Evolutionary conservation across 2,329 filamentous ascomycete genomes (phyloP), one percentile per base, ranked within the genome.

Genomic region (Fusarium zealandicum): DNA sequence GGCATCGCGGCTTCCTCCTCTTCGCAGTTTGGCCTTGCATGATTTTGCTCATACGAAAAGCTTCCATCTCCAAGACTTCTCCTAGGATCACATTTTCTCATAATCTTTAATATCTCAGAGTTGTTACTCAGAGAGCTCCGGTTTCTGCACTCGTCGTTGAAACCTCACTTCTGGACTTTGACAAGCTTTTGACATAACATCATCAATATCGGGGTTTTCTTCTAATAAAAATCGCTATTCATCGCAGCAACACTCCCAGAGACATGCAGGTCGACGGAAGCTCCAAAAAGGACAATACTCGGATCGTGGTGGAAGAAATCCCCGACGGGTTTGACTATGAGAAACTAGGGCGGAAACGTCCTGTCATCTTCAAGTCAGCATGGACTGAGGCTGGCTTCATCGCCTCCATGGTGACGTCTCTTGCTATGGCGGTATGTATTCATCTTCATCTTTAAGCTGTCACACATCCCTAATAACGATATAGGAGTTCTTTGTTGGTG

Each of bases 401-500:
- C 65, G 80, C 82, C 57, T 83, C 83, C 0, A 78, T 87, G 47
- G 70, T 85, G 8, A 80, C 82, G 68, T 84, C 82, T 36, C 82
- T 86, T 68, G 78, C 86, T 38, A 77, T 87, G 64, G 78, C 82
- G 37, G 81, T 82, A 72, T 49, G 79, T 71, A 16, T 28, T 39
- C 35, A 13, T 18, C 9, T 37, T 30, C 18, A 20, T 40, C 28
- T 20, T 31, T 17, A 28, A 17, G 32, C 12, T 25, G 38, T 9
- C 11, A 28, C 32, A 32, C 35, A 9, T 50, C 11, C 18, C 20
- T 44, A 14, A 54, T 28, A 5, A 25, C 18, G 35, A 32, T 16
- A 31, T 2, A 84, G 79, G 89, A 91, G 71, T 92, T 87, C 71
- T 87, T 88, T 69, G 82, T 92, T 33, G 89, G 87, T 45, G 90